Evolutionary conservation across 1,284 basidiomycete species (phyloP).

Genomic region (Tilletia setariae): DNA sequence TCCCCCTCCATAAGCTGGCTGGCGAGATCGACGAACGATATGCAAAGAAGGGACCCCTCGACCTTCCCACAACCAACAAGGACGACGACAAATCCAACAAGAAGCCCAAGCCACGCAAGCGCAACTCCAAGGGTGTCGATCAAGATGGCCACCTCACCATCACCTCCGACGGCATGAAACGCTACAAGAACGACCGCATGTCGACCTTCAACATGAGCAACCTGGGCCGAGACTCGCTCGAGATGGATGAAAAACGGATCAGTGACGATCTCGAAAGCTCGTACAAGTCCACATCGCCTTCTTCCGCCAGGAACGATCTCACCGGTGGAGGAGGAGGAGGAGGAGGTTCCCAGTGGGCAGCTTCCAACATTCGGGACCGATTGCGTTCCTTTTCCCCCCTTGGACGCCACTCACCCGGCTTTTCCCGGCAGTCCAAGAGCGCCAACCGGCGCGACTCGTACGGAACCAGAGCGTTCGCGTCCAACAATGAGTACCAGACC

Average conservation of each 20-base stretch:
- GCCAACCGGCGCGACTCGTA: background rate
- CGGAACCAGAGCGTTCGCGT: background rate
- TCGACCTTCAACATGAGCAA: conserved; percentile 12
- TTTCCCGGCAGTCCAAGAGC: background rate
- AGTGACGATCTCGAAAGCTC: conserved; percentile 9
- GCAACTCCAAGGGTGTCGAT: background rate
- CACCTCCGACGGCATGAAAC: background rate
- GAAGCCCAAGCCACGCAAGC: background rate
- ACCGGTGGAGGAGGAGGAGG: background rate
- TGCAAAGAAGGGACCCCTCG: background rate
- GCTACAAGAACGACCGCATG: background rate
- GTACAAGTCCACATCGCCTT: background rate
- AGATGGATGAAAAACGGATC: conserved; percentile 13
- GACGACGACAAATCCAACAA: background rate
- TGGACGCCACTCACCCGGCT: background rate
- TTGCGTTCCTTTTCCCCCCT: conserved; percentile 4
- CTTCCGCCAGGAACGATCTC: background rate
- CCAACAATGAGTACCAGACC: background rate
- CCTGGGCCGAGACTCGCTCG: conserved; percentile 3
- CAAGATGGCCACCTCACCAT: background rate
- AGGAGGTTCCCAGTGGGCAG: background rate
- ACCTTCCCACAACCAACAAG: no score
- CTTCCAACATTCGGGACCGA: background rate
- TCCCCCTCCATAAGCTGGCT: conserved; percentile 2
- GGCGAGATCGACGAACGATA: conserved; percentile 12